These are phyloP conservation scores for Ziziphus jujuba DNA, from an alignment of 306 rosid species.

Conservation along the genomic window DNA sequence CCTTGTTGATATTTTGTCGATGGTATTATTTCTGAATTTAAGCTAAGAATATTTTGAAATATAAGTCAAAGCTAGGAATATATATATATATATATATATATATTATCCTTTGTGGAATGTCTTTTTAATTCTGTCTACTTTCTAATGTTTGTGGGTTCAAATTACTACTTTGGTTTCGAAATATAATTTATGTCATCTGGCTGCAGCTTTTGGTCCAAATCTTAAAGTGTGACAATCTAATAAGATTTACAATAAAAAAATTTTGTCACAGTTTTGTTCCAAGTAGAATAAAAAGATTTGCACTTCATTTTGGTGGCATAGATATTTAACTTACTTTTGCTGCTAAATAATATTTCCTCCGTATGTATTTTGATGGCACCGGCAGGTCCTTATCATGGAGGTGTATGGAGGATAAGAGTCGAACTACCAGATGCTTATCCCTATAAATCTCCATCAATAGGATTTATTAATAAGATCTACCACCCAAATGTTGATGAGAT, in stretches of 20 bases:
- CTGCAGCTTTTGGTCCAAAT: constrained; percentile 14
- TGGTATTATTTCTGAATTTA: constrained; percentile 20
- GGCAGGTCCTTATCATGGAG: constrained; percentile 82
- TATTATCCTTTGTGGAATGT: constrained; percentile 10
- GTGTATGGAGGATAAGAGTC: constrained; percentile 88
- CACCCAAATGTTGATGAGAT: constrained; percentile 98
- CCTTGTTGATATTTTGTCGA: constrained; percentile 31
- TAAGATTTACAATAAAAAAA: too few relatives aligned
- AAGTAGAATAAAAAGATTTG: too few relatives aligned
- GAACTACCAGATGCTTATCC: constrained; percentile 97
- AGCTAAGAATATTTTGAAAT: too few relatives aligned
- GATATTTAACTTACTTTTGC: neutral
- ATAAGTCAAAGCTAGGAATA: too few relatives aligned
- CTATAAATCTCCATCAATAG: constrained; percentile 91
- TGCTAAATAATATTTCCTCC: constrained; percentile 21
- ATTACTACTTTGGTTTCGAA: constrained; percentile 17
- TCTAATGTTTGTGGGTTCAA: constrained; percentile 14
- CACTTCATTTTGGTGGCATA: neutral
- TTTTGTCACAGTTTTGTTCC: too few relatives aligned
- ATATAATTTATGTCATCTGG: constrained; percentile 10
- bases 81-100: neutral
- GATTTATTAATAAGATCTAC: constrained; percentile 85
- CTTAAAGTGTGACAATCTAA: neutral
- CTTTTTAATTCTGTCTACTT: constrained; percentile 15
- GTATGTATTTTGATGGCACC: constrained; percentile 35